These are phyloP conservation scores for Fusarium setosum DNA, from an alignment of 2,329 filamentous ascomycete species.

Conservation along the genomic window DNA sequence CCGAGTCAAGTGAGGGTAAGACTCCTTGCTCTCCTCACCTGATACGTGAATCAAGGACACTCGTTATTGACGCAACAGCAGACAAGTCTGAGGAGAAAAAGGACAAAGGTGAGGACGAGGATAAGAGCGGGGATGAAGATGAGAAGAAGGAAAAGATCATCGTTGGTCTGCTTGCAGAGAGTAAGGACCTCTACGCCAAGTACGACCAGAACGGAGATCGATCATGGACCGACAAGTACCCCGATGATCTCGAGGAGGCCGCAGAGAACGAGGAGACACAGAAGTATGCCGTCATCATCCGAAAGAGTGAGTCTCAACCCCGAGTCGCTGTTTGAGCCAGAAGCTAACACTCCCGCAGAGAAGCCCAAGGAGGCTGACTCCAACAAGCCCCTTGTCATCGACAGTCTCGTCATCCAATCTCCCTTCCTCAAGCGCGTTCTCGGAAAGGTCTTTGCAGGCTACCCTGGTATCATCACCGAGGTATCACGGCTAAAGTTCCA, in stretches of 20 bases:
- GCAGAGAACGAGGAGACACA: constrained; percentile 71
- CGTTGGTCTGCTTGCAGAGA: constrained; percentile 51
- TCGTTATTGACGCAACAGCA: constrained; percentile 1
- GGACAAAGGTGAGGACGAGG: not conserved
- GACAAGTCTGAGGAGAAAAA: constrained; percentile 18
- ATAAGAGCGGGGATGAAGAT: not conserved
- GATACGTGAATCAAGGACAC: not conserved
- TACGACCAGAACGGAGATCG: constrained; percentile 60
- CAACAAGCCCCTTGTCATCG: constrained; percentile 68
- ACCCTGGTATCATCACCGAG: constrained; percentile 69
- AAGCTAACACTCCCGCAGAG: constrained; percentile 22
- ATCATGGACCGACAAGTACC: constrained; percentile 67
- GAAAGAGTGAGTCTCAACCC: constrained; percentile 54
- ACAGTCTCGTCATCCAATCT: constrained; percentile 74
- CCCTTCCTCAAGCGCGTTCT: constrained; percentile 69
- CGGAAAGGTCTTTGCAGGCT: constrained; percentile 64
- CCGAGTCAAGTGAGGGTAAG: constrained; percentile 21
- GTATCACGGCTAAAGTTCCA: constrained; percentile 71
- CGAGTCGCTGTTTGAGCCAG: not conserved
- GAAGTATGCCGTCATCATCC: constrained; percentile 70
- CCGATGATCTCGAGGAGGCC: constrained; percentile 64
- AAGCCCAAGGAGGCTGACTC: constrained; percentile 65
- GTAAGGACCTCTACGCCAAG: constrained; percentile 57
- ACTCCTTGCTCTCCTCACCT: too few species aligned
- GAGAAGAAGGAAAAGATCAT: constrained; percentile 35